Evolutionary conservation across 192 early-diverging fungal species (phyloP), one percentile per base, ranked within the genome.

Genomic region (Fimicolochytrium jonesii): DNA sequence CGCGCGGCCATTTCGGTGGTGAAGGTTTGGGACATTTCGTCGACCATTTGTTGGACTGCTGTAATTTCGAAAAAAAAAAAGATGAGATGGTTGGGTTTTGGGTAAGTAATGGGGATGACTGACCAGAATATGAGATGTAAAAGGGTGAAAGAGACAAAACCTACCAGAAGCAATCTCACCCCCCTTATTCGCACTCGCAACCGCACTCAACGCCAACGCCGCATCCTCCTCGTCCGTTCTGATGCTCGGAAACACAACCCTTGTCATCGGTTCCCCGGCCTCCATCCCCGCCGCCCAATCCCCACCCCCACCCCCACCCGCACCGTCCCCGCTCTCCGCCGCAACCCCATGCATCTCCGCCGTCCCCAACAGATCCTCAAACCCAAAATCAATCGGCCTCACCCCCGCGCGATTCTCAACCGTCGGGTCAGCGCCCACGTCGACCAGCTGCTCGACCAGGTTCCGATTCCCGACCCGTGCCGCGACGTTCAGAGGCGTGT

Each of bases 401-500:
- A 97, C 69, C 0, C 92, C 93, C 4, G 85, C 81, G 13, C 77
- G 77, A 66, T 98, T 97, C 30, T 73, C 70, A 26, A 93, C 82
- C 2, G 72, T 67, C 0, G 74, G 50, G 47, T 87, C 87, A 0
- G 96, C 89, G 4, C 96, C 96, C 18, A 81, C 80, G 5, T 84
- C 76, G 52, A 83, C 13, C 13, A 85, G 56, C 65, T 69, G 64
- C 59, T 96, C 92, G 52, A 90, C 84, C 28, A 92, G 76, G 53
- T 88, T 87, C 37, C 90, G 73, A 36, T 90, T 86, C 0, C 90
- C 89, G 11, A 90, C 77, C 17, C 90, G 70, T 39, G 95, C 93
- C 6, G 89, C 85, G 55, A 97, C 86, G 59, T 88, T 94, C 42
- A 99, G 67, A 0, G 95, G 90, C 7, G 95, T 97, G 56, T 85